A percentile compares a stretch with the other conserved stretches of the same genome.
Conservation (phyloP, 805 yeast genomes). For the Kuraishia hungarica region DNA sequence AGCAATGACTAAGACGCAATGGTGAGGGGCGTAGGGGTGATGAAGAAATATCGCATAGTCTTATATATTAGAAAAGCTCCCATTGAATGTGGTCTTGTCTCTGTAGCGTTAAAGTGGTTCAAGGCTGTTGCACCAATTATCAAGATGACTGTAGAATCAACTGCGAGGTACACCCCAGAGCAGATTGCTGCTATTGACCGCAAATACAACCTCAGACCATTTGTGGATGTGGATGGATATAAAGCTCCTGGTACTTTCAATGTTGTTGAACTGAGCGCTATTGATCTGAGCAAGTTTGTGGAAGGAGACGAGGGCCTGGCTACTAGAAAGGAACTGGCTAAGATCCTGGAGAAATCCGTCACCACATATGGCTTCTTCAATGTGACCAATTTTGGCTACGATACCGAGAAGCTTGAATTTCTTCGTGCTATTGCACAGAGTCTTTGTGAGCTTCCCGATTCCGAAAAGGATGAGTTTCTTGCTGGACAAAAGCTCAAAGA, state of each 20-base stretch:
- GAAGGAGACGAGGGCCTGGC: constrained; percentile 27
- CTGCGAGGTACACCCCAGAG: not conserved
- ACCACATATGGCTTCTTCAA: constrained; percentile 36
- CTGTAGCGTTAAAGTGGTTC: no score
- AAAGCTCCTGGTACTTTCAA: constrained; percentile 4
- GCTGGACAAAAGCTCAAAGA: constrained; percentile 23
- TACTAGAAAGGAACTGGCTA: constrained; percentile 25
- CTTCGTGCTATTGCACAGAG: constrained; percentile 32
- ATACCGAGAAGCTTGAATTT: constrained; percentile 21
- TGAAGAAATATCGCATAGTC: not conserved
- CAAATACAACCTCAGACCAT: not conserved
- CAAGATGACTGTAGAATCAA: not conserved
- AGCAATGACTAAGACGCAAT: no score
- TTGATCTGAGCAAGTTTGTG: constrained; percentile 26
- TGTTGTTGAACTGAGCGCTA: constrained; percentile 21
- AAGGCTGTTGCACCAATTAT: no score
- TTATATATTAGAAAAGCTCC: not conserved
- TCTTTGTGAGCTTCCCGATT: constrained; percentile 30
- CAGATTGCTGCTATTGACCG: not conserved
- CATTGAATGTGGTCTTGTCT: no score
- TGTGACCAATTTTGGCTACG: constrained; percentile 31
- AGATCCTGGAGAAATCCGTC: constrained; percentile 28
- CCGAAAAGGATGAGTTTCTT: constrained; percentile 25
- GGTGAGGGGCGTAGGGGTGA: not conserved
- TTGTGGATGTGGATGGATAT: not conserved